These are phyloP conservation scores for Tolypocladium pustulatum DNA, from an alignment of 2,329 filamentous ascomycete species.

Conservation along the genomic window DNA sequence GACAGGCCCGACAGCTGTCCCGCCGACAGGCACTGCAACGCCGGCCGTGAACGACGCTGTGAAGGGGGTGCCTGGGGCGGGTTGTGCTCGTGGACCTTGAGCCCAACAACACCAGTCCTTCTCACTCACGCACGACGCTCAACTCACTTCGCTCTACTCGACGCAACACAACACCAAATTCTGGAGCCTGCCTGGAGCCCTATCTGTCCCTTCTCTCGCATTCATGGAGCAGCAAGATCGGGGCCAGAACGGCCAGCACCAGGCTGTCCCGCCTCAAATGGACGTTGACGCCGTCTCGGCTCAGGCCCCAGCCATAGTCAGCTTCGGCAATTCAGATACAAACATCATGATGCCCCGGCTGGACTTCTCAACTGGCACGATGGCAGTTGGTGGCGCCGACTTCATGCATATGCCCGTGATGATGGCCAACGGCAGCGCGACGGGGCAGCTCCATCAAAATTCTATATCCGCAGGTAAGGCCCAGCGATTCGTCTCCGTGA, in stretches of 20 bases:
- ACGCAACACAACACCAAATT: neutral
- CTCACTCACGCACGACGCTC: neutral
- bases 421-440: slow-evolving; percentile 17
- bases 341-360: slow-evolving; percentile 11
- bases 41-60: neutral
- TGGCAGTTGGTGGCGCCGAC: slow-evolving; percentile 16
- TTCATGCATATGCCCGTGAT: slow-evolving; percentile 21
- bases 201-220: neutral
- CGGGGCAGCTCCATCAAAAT: slow-evolving; percentile 9
- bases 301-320: slow-evolving; percentile 2
- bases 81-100: neutral
- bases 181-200: neutral
- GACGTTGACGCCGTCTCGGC: neutral
- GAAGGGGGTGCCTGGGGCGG: neutral
- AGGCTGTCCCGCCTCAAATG: neutral
- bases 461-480: slow-evolving; percentile 23
- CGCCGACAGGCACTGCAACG: neutral
- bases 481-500: neutral
- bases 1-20: neutral
- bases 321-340: neutral
- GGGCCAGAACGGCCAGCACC: neutral
- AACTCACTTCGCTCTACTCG: neutral
- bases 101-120: neutral
- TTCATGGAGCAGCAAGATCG: neutral
- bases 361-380: slow-evolving; percentile 14